Evolutionary conservation across 1,284 basidiomycete species (phyloP).

Genomic region (Ustilago lituana): DNA sequence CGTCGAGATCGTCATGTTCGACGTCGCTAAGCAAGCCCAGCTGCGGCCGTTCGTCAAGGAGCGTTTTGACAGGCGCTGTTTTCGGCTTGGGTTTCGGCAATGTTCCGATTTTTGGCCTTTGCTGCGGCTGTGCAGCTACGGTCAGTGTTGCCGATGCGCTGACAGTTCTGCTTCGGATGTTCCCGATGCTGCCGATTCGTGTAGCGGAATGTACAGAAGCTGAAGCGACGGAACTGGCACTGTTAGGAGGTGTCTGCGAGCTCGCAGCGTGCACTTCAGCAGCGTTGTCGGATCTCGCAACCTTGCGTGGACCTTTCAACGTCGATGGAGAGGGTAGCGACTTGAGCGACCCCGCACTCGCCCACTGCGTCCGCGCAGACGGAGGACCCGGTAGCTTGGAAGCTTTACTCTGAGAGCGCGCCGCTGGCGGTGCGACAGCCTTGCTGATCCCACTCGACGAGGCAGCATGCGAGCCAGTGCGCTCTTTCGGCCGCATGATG

Average conservation of each 20-base stretch:
- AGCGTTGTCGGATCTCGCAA: slow-evolving; percentile 20
- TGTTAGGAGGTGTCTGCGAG: not conserved
- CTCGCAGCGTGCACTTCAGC: slow-evolving; percentile 22
- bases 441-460: not conserved
- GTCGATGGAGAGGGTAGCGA: slow-evolving; percentile 13
- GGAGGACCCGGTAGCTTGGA: slow-evolving; percentile 38
- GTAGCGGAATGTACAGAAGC: slow-evolving; percentile 1
- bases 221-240: not conserved
- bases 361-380: slow-evolving; percentile 28
- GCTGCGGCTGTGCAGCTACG: not conserved
- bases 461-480: not conserved
- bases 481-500: slow-evolving; percentile 5
- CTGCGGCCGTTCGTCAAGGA: slow-evolving; percentile 25
- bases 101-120: slow-evolving; percentile 31
- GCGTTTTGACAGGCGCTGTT: slow-evolving; percentile 13
- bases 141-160: slow-evolving; percentile 9
- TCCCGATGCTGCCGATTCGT: not conserved
- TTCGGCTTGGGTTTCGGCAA: slow-evolving; percentile 23
- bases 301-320: slow-evolving; percentile 25
- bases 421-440: not conserved
- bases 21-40: no score
- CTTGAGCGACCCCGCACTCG: slow-evolving; percentile 1
- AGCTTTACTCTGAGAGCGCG: not conserved
- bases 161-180: slow-evolving; percentile 8
- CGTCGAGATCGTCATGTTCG: slow-evolving; percentile 3